Evolutionary conservation across 352 stramenopile species (phyloP).

Genomic region (Pythium phragmiticola): DNA sequence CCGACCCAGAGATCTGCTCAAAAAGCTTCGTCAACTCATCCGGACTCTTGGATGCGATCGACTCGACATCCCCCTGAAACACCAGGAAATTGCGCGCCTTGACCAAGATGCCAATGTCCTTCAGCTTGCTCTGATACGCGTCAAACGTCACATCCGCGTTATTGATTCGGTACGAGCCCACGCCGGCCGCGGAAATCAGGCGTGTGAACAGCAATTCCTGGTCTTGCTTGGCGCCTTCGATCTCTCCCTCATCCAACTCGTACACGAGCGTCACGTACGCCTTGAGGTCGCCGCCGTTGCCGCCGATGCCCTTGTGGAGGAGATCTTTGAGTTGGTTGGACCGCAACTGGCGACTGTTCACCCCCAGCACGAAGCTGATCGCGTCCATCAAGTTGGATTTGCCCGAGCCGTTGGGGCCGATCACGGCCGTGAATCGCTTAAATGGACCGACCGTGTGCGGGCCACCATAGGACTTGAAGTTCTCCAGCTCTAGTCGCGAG

Average conservation of each 20-base stretch:
- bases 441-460: conserved; percentile 95
- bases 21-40: conserved; percentile 96
- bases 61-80: conserved; percentile 99
- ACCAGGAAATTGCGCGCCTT: conserved; percentile 99
- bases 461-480: conserved; percentile 99
- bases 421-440: conserved; percentile 96
- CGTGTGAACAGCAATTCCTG: conserved; percentile 92
- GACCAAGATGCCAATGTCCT: conserved; percentile 96
- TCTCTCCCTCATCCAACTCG: conserved; percentile 68
- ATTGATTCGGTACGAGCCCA: conserved; percentile 83
- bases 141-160: conserved; percentile 84
- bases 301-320: conserved; percentile 87
- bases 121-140: conserved; percentile 92
- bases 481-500: conserved; percentile 95
- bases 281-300: conserved; percentile 25
- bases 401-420: conserved; percentile 96
- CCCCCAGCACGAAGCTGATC: conserved; percentile 97
- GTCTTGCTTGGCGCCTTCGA: conserved; percentile 36
- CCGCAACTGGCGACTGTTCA: conserved; percentile 95
- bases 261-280: conserved; percentile 96
- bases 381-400: conserved; percentile 96
- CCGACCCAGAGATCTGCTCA: conserved; percentile 94
- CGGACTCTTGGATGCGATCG: conserved; percentile 94
- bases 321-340: conserved; percentile 96
- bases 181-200: conserved; percentile 90